Evolutionary conservation across 208 protist genomes (phyloP), one percentile per base, ranked within the genome.

Genomic region (Crithidia bombi): DNA sequence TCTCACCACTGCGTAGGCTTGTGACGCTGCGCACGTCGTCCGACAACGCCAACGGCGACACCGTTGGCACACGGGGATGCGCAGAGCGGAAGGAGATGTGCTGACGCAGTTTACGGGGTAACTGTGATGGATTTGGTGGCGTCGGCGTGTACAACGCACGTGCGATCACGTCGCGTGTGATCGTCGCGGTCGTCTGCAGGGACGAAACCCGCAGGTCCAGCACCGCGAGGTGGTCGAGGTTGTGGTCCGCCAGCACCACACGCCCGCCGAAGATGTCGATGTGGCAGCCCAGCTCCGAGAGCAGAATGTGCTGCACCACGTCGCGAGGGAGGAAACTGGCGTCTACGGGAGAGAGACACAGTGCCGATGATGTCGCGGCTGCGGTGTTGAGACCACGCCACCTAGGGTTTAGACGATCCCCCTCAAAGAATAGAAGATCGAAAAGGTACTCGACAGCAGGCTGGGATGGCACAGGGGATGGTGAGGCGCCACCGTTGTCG

Each of bases 221-320:
- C 32, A 70, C 64, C 6, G 64, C 65, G 4, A 77, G 5, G 57
- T 66, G 23, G 5, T 26, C 49, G 0, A 77, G 39, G 39, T 66
- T 77, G 64, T 77, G 65, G 36, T 77, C 47, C 5, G 56, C 17
- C 26, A 77, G 56, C 26, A 77, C 55, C 30, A 77, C 71, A 38
- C 65, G 64, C 0, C 71, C 71, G 12, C 71, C 71, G 33, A 77
- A 77, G 28, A 77, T 47, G 19, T 63, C 46, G 11, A 71, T 41
- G 41, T 71, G 71, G 32, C 71, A 70, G 56, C 71, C 71, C 10
- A 17, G 47, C 15, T 25, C 36, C 1, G 71, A 54, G 25, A 65
- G 56, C 1, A 77, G 36, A 30, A 77, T 64, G 71, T 71, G 36
- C 2, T 59, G 44, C 4, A 71, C 64, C n/a, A 54, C 63, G 21